These are phyloP conservation scores for Alliaria petiolata DNA, from an alignment of 345 rosid species.

Conservation along the genomic window DNA sequence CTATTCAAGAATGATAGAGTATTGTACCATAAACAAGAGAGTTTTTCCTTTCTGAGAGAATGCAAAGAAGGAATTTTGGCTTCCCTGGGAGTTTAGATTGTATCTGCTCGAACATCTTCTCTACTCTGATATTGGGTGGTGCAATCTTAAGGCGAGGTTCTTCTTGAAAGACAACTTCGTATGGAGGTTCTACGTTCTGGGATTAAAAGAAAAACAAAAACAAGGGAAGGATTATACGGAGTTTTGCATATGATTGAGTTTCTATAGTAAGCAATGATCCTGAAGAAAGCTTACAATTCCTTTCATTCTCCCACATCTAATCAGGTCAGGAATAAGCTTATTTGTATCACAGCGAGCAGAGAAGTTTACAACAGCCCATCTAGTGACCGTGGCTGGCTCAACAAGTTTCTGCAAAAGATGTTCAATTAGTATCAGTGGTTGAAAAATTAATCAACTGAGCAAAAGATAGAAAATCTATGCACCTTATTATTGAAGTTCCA, in stretches of 20 bases:
- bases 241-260: not conserved
- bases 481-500: conserved; percentile 98
- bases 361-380: conserved; percentile 89
- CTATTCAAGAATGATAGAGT: not conserved
- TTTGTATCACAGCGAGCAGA: conserved; percentile 76
- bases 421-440: not conserved
- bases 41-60: conserved; percentile 79
- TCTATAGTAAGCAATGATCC: not conserved
- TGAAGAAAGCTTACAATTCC: conserved; percentile 67
- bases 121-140: conserved; percentile 64
- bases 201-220: not conserved
- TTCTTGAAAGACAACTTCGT: conserved; percentile 48
- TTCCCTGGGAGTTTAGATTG: conserved; percentile 58
- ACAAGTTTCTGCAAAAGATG: conserved; percentile 55
- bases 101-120: conserved; percentile 73
- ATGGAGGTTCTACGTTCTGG: conserved; percentile 54
- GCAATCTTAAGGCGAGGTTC: conserved; percentile 43
- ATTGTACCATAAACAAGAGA: conserved; percentile 69
- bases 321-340: conserved; percentile 49
- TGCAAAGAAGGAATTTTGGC: conserved; percentile 79
- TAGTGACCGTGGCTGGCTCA: conserved; percentile 60
- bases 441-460: not conserved
- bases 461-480: not conserved
- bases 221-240: not conserved
- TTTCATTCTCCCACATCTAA: conserved; percentile 66